These are phyloP conservation scores for Yamadazyma atmosphaerica DNA, from an alignment of 1,139 yeast species.

Conservation along the genomic window DNA sequence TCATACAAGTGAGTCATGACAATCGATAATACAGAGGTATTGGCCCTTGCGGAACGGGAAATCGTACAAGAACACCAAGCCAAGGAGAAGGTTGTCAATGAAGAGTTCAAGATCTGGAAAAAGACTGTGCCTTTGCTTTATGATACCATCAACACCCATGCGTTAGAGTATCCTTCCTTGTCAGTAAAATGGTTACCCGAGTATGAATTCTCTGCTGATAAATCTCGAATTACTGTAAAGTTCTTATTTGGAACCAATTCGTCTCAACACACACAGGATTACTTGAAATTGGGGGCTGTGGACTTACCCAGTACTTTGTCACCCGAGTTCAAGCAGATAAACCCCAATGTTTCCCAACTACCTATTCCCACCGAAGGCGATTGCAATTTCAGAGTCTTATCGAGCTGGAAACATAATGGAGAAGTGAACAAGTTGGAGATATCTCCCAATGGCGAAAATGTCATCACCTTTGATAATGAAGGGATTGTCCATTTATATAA, in stretches of 20 bases:
- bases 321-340: constrained; percentile 25
- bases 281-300: constrained; percentile 47
- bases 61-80: constrained; percentile 46
- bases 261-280: constrained; percentile 38
- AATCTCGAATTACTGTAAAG: constrained; percentile 36
- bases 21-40: constrained; percentile 9
- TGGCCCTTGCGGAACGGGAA: constrained; percentile 21
- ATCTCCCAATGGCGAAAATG: constrained; percentile 33
- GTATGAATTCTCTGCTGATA: constrained; percentile 32
- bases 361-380: constrained; percentile 22
- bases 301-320: constrained; percentile 53
- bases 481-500: constrained; percentile 51
- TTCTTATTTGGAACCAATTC: constrained; percentile 54
- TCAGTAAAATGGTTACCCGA: constrained; percentile 52
- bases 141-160: constrained; percentile 70
- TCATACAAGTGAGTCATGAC: constrained; percentile 9
- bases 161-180: constrained; percentile 62
- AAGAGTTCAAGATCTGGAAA: constrained; percentile 92
- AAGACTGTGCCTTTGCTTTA: constrained; percentile 90
- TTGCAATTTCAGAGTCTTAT: constrained; percentile 29
- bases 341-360: constrained; percentile 21
- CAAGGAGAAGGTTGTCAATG: constrained; percentile 53
- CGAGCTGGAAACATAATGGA: constrained; percentile 54
- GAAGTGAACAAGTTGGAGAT: constrained; percentile 51
- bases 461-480: constrained; percentile 51